phyloP scores from a whole-genome alignment of 805 yeast genomes.

The Brettanomyces nanus region DNA sequence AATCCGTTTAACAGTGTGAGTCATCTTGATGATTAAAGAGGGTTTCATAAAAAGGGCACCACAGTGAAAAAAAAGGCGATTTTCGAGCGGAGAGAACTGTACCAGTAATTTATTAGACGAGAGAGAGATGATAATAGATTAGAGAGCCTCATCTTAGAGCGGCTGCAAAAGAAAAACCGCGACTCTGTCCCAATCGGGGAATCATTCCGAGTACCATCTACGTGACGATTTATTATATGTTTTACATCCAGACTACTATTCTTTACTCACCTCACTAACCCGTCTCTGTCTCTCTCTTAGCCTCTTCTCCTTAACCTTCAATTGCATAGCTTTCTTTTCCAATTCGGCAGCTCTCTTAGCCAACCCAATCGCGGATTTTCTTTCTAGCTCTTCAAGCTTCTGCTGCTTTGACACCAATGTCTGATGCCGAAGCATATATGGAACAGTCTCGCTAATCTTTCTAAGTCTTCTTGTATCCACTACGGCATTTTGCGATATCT shows the following conservation, averaged over 20 bases:
- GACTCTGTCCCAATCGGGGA: too few relatives aligned
- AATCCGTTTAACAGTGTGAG: background rate
- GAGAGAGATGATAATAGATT: too few relatives aligned
- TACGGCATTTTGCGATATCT: constrained; percentile 18
- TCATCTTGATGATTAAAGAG: constrained; percentile 1
- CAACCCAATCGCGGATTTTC: constrained; percentile 66
- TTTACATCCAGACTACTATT: too few relatives aligned
- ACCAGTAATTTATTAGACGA: too few relatives aligned
- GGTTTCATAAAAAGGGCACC: background rate
- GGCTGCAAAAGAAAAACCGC: too few relatives aligned
- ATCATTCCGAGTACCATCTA: too few relatives aligned
- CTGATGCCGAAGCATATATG: constrained; percentile 76
- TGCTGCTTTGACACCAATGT: constrained; percentile 67
- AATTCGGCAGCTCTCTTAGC: constrained; percentile 67
- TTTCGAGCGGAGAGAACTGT: too few relatives aligned
- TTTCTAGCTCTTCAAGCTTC: constrained; percentile 71
- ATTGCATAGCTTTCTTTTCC: constrained; percentile 65
- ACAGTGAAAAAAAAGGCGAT: background rate
- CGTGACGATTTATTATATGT: too few relatives aligned
- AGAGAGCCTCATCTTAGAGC: too few relatives aligned
- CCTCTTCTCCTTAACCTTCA: constrained; percentile 57
- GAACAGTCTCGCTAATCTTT: constrained; percentile 75
- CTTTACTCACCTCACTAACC: too few relatives aligned
- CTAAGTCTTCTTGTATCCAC: constrained; percentile 55
- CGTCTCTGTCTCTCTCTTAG: too few relatives aligned